These are phyloP conservation scores for Mucor saturninus DNA, from an alignment of 371 early-diverging fungal genomes.

Conservation along the genomic window DNA sequence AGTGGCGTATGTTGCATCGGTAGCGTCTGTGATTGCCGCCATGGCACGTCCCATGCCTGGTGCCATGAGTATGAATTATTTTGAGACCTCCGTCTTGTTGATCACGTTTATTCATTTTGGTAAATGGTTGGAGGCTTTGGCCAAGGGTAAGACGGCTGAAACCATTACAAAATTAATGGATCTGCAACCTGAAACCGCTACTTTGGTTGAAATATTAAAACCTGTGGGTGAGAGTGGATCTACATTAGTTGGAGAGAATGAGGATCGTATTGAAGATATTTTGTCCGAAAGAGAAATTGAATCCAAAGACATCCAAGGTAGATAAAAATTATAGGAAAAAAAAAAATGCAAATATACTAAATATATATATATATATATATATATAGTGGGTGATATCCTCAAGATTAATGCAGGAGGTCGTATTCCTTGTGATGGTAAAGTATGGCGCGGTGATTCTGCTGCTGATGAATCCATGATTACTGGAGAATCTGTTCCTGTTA, in stretches of 20 bases:
- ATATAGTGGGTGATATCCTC: constrained; percentile 63
- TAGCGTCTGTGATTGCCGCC: constrained; percentile 58
- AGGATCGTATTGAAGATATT: too few species aligned
- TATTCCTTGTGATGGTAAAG: constrained; percentile 72
- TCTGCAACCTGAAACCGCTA: constrained; percentile 69
- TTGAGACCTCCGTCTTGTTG: constrained; percentile 71
- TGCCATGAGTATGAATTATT: constrained; percentile 57
- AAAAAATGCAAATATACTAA: not conserved
- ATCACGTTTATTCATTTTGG: constrained; percentile 74
- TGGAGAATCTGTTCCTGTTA: constrained; percentile 80
- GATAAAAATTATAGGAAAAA: not conserved
- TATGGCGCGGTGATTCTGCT: constrained; percentile 62
- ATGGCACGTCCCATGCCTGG: constrained; percentile 43
- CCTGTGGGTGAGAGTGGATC: not conserved
- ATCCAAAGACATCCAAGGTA: constrained; percentile 55
- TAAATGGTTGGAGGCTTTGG: constrained; percentile 73
- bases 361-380: not conserved
- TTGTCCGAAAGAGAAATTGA: constrained; percentile 36
- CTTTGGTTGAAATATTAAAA: constrained; percentile 37
- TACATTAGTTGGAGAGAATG: constrained; percentile 14
- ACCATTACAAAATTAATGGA: constrained; percentile 73
- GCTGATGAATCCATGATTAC: constrained; percentile 87
- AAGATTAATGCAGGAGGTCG: constrained; percentile 69
- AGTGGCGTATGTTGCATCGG: constrained; percentile 66
- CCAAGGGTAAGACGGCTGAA: constrained; percentile 73